Percentiles rank a stretch among this genome's conserved stretches.
phyloP scores from a whole-genome alignment of 345 rosid species.

The Alliaria petiolata region DNA sequence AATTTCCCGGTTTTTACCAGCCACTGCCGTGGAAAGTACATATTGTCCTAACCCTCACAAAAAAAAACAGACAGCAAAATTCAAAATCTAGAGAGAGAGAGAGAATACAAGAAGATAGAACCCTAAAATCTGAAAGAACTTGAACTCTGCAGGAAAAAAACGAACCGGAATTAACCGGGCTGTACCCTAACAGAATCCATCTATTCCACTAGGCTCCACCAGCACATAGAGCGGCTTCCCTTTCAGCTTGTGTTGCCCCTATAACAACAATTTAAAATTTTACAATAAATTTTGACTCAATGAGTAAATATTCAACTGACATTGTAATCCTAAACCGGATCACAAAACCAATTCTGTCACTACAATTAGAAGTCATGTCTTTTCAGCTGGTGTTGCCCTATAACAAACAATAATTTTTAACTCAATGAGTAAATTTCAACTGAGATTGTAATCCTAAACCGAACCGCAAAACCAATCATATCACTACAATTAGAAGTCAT shows the following conservation, averaged over 20 bases:
- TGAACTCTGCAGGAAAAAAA: neutral
- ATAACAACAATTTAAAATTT: neutral
- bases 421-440: neutral
- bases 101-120: neutral
- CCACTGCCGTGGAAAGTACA: slow-evolving; percentile 12
- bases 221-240: slow-evolving; percentile 71
- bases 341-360: neutral
- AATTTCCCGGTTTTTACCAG: slow-evolving; percentile 7
- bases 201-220: slow-evolving; percentile 67
- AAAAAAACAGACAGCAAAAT: slow-evolving; percentile 6
- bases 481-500: neutral
- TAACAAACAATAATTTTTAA: neutral
- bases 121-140: neutral
- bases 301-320: neutral
- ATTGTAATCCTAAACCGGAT: neutral
- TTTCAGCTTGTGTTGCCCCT: slow-evolving; percentile 67
- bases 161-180: slow-evolving; percentile 15
- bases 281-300: neutral
- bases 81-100: slow-evolving; percentile 7
- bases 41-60: slow-evolving; percentile 10
- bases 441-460: neutral
- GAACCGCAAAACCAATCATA: neutral
- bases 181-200: slow-evolving; percentile 33
- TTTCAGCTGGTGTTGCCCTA: slow-evolving; percentile 62
- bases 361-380: neutral